Percentiles rank a stretch among this genome's conserved stretches.
Evolutionary conservation across 1,284 basidiomycete species (phyloP).

Genomic region (Clitocybe nebularis): DNA sequence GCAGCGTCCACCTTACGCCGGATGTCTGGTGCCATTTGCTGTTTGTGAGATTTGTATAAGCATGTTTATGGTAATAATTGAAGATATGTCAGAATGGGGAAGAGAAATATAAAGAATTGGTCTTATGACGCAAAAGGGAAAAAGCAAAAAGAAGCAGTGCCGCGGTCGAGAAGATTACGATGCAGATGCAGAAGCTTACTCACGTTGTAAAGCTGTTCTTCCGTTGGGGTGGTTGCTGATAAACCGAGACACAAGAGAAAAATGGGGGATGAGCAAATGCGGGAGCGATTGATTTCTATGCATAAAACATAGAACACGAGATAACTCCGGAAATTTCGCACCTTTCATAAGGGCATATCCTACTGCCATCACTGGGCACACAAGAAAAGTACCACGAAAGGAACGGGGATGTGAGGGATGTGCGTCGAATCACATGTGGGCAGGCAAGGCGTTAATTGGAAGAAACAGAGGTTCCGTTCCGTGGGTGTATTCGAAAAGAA

Average conservation of each 20-base stretch:
- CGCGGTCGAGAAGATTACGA: conserved; percentile 6
- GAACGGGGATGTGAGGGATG: conserved; percentile 5
- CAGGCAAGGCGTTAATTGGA: conserved; percentile 5
- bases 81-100: conserved; percentile 8
- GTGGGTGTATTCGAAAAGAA: conserved; percentile 7
- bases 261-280: conserved; percentile 13
- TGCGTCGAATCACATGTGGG: conserved; percentile 9
- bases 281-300: conserved; percentile 1
- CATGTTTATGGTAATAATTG: too few species aligned
- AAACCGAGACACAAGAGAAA: conserved; percentile 15
- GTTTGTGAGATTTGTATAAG: conserved; percentile 8
- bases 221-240: conserved; percentile 57
- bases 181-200: conserved; percentile 21
- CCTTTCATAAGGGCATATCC: conserved; percentile 67
- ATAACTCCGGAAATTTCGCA: conserved; percentile 31
- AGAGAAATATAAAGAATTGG: conserved; percentile 5
- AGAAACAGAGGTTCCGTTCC: conserved; percentile 6
- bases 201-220: conserved; percentile 54
- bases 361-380: conserved; percentile 47
- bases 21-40: conserved; percentile 69
- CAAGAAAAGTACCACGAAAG: conserved; percentile 3
- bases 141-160: conserved; percentile 8
- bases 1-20: conserved; percentile 62
- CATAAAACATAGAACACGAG: background rate
- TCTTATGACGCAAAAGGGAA: background rate